Percentiles rank a stretch among this genome's conserved stretches.
Conservation (phyloP, 2,329 filamentous ascomycete species). For the Sclerotinia sclerotiorum region DNA sequence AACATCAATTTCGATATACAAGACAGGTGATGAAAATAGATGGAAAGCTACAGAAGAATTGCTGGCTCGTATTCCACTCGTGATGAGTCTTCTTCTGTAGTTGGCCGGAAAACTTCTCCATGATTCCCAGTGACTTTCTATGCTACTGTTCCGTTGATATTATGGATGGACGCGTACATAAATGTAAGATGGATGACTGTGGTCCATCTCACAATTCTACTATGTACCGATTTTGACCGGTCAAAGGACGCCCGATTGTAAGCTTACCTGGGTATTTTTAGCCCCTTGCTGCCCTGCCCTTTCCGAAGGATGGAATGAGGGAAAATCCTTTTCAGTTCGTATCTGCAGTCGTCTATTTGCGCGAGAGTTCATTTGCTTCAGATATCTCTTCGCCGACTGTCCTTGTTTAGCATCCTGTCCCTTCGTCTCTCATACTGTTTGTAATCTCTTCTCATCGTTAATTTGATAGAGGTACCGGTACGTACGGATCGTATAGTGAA, state of each 20-base stretch:
- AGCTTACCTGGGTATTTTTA: no score
- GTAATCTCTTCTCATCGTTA: neutral
- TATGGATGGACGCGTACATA: neutral
- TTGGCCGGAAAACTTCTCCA: no score
- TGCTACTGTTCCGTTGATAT: no score
- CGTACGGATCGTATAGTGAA: neutral
- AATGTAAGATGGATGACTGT: neutral
- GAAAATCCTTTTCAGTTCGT: neutral
- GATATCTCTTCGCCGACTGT: neutral
- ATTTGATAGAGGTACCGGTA: neutral
- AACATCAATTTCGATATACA: no score
- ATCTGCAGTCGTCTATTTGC: neutral
- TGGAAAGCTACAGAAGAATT: no score
- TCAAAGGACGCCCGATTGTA: neutral
- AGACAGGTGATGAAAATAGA: no score
- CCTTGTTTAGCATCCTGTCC: neutral
- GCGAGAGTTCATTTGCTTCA: neutral
- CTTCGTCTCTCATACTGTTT: neutral
- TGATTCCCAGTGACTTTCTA: no score
- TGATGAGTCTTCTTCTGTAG: no score
- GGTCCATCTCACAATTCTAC: neutral
- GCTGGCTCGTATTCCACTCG: no score
- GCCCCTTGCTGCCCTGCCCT: neutral
- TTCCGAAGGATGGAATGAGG: neutral
- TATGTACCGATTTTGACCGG: neutral